A percentile compares a stretch with the other conserved stretches of the same genome.
Conservation (phyloP, 768 basidiomycete genomes). For the Calocybe cyanea region DNA sequence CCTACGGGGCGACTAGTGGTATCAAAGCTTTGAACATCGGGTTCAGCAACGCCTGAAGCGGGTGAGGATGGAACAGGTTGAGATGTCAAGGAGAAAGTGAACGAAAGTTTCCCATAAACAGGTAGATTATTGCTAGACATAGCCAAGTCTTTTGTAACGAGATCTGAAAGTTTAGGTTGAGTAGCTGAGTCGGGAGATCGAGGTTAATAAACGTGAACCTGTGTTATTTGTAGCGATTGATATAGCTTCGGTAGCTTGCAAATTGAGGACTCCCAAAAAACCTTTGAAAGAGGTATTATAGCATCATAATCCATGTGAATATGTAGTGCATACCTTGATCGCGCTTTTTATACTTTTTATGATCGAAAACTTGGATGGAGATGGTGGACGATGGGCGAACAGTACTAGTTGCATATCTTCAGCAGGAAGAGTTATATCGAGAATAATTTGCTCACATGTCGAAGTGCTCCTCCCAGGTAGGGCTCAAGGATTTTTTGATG, state of each 20-base stretch:
- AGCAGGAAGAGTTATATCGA: constrained; percentile 15
- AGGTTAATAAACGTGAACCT: constrained; percentile 25
- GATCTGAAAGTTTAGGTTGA: constrained; percentile 38
- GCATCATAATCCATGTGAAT: constrained; percentile 27
- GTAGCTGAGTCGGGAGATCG: constrained; percentile 17
- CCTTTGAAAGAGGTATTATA: constrained; percentile 25
- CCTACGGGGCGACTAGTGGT: constrained; percentile 2
- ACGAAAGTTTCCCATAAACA: constrained; percentile 80
- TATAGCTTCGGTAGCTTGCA: constrained; percentile 52
- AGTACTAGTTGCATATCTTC: constrained; percentile 36
- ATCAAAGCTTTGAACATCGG: constrained; percentile 7
- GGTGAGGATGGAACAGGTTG: constrained; percentile 23
- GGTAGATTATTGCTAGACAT: constrained; percentile 71
- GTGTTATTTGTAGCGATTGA: constrained; percentile 41
- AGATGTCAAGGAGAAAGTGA: constrained; percentile 48
- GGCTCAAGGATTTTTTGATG: constrained; percentile 62
- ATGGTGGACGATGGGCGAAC: constrained; percentile 74
- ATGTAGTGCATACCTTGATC: constrained; percentile 63
- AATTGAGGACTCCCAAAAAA: constrained; percentile 56
- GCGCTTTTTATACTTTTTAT: constrained; percentile 80
- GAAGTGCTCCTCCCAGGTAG: constrained; percentile 84
- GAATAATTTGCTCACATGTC: constrained; percentile 59
- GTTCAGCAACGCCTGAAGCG: constrained; percentile 3
- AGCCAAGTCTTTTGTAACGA: constrained; percentile 72
- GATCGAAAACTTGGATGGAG: constrained; percentile 86